Evolutionary conservation across 345 rosid genomes (phyloP).

Genomic region (Citropsis articulata): DNA sequence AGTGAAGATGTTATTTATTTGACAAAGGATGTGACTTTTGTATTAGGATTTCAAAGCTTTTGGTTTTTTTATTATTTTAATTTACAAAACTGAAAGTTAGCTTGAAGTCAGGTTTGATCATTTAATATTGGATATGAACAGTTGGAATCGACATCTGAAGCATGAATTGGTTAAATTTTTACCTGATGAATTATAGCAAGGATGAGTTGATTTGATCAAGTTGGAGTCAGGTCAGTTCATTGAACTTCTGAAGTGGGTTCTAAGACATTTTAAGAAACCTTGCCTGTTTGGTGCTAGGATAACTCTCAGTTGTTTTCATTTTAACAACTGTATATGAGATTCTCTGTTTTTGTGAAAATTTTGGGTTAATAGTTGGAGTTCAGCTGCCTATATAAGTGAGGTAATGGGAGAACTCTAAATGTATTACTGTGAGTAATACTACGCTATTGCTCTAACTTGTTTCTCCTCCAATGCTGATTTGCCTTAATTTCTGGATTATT

Average conservation of each 20-base stretch:
- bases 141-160: constrained; percentile 30
- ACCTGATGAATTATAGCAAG: constrained; percentile 30
- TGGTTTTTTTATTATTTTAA: not conserved
- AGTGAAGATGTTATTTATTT: not conserved
- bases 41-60: not conserved
- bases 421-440: not conserved
- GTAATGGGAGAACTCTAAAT: not conserved
- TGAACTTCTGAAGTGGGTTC: constrained; percentile 23
- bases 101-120: constrained; percentile 18
- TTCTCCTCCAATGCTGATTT: not conserved
- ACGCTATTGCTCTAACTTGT: not conserved
- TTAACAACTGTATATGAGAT: not conserved
- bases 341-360: not conserved
- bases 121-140: constrained; percentile 23
- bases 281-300: not conserved
- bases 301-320: not conserved
- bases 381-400: not conserved
- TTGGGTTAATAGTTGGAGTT: not conserved
- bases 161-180: constrained; percentile 28
- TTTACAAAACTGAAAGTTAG: not conserved
- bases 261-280: constrained; percentile 8
- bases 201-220: constrained; percentile 36
- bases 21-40: not conserved
- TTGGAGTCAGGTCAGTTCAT: constrained; percentile 31
- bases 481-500: not conserved